Evolutionary conservation across 2,329 filamentous ascomycete species (phyloP), one percentile per base, ranked within the genome.

Genomic region (Aspergillus niger): DNA sequence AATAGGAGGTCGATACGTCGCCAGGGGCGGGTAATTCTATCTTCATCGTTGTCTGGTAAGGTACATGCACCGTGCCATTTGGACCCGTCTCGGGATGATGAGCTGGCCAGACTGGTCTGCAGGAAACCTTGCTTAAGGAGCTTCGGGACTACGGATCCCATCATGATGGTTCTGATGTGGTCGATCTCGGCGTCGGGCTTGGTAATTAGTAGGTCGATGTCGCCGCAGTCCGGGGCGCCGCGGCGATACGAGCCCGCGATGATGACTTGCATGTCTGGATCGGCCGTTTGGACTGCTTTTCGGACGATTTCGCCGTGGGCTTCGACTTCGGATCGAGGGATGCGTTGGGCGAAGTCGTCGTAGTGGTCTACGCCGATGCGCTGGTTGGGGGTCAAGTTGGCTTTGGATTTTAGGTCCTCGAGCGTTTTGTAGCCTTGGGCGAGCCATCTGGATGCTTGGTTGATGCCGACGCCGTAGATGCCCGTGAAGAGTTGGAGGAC

Each of bases 41-140:
- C 6, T 26, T 26, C 20, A 20, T 20, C 20, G 20, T 20, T 20
- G 20, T 20, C 20, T 20, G 91, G 89, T 0, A 96, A 79, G 10
- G 88, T 85, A 41, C 90, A 95, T 55, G 90, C 93, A 3, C 94
- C 93, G 65, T 96, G 91, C 91, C 92, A 97, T 77, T 95, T 96
- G 24, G 87, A 90, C 0, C 90, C 89, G 22, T 85, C 80, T 8
- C 76, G 74, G 28, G 80, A 78, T n/a, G 78, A 77, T 7, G 78
- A 78, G 6, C 84, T 83, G 0, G 91, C 89, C 8, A 97, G 83
- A 1, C 84, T 82, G 2, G 83, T 87, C 54, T 89, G 88, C 3
- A 97, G 81, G 68, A 96, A 96, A 0, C 80, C 83, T 5, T 80
- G 72, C 1, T 75, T 68, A 43, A 85, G 86, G 8, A 98, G 83